These are phyloP conservation scores for Phoma herbarum DNA, from an alignment of 2,329 filamentous ascomycete genomes.

Conservation along the genomic window DNA sequence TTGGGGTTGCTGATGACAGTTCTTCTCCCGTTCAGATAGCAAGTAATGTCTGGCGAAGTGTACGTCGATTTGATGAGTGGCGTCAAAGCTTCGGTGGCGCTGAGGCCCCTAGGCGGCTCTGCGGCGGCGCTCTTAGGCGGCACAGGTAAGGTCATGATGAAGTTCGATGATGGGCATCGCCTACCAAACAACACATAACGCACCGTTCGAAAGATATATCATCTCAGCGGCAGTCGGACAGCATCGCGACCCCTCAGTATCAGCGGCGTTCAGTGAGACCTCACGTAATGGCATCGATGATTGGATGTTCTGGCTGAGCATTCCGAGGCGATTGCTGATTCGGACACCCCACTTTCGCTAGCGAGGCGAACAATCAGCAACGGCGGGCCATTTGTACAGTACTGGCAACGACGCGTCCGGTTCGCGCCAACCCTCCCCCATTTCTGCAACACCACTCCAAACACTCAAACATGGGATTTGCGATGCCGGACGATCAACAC, in stretches of 20 bases:
- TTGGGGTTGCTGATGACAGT: conserved; percentile 85
- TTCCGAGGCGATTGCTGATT: conserved; percentile 6
- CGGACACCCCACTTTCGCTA: conserved; percentile 14
- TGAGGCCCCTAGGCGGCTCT: conserved; percentile 35
- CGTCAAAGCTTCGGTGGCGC: conserved; percentile 58
- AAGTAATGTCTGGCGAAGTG: conserved; percentile 75
- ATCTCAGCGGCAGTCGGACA: conserved; percentile 6
- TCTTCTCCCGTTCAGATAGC: conserved; percentile 91
- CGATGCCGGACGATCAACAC: conserved; percentile 8
- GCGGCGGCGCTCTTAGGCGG: conserved; percentile 43
- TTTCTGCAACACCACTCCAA: conserved; percentile 40
- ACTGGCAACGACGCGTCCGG: conserved; percentile 15
- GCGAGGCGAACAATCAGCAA: conserved; percentile 2
- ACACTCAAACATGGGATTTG: conserved; percentile 30
- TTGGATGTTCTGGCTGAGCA: conserved; percentile 23
- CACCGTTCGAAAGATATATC: conserved; percentile 9
- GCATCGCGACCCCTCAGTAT: conserved; percentile 27
- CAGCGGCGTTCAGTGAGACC: conserved; percentile 19
- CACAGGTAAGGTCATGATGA: conserved; percentile 41
- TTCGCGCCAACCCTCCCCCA: conserved; percentile 36
- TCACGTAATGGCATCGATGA: conserved; percentile 39
- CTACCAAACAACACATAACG: conserved; percentile 3
- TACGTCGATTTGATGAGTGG: conserved; percentile 79
- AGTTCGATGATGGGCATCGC: conserved; percentile 2
- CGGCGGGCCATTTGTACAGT: conserved; percentile 12